Percentiles rank a stretch among this genome's conserved stretches.
phyloP scores from a whole-genome alignment of 179 eudicot genomes.

The Vitellaria paradoxa region DNA sequence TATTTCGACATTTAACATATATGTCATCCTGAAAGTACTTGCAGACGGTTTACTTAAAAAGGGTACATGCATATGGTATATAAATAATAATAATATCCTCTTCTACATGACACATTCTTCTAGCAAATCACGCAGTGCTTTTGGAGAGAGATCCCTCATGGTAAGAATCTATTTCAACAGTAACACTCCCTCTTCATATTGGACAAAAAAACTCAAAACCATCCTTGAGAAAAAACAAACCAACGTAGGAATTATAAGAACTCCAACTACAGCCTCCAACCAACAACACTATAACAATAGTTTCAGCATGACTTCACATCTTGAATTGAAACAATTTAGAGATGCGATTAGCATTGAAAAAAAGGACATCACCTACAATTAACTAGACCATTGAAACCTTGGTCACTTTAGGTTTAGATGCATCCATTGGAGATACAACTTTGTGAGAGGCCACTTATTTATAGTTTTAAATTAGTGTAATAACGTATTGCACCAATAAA shows the following conservation, averaged over 20 bases:
- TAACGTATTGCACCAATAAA: neutral
- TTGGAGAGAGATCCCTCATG: neutral
- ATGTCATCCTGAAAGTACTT: neutral
- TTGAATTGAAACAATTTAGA: neutral
- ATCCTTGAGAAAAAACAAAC: neutral
- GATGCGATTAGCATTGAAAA: neutral
- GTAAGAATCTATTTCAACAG: neutral
- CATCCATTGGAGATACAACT: neutral
- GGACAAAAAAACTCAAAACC: neutral
- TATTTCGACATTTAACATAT: neutral
- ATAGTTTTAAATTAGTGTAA: neutral
- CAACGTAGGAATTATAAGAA: too few relatives aligned
- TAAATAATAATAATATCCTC: neutral
- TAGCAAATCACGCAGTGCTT: too few relatives aligned
- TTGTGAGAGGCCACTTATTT: neutral
- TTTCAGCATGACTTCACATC: neutral
- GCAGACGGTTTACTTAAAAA: neutral
- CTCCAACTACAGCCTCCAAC: neutral
- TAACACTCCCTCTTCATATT: neutral
- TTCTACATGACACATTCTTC: neutral
- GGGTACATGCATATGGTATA: neutral
- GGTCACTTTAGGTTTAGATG: neutral
- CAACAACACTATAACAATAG: neutral
- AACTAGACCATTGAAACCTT: neutral
- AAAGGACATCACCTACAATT: neutral